phyloP scores from a whole-genome alignment of 169 alveolate species.

The Eimeria maxima region DNA sequence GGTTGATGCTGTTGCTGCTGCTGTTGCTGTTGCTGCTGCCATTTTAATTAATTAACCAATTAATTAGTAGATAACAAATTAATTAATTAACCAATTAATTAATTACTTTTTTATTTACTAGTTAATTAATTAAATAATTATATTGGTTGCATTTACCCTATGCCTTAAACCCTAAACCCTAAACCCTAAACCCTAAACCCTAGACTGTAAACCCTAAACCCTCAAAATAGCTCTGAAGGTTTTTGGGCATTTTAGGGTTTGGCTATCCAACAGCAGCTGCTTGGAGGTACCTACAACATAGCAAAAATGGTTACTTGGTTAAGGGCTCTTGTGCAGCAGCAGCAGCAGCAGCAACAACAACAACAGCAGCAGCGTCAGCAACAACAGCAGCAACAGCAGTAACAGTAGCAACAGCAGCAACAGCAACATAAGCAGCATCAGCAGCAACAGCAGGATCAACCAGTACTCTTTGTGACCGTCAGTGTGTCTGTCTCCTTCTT shows the following conservation, averaged over 20 bases:
- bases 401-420: background rate
- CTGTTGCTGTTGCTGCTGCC: background rate
- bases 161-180: background rate
- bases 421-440: background rate
- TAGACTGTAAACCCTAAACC: slow-evolving; percentile 2
- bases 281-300: too few species aligned
- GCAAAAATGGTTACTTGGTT: background rate
- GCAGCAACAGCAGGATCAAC: too few species aligned
- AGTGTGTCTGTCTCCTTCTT: background rate
- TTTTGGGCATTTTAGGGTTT: background rate
- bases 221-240: background rate
- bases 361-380: background rate
- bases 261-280: background rate
- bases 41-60: too few species aligned
- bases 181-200: slow-evolving; percentile 8
- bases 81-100: too few species aligned
- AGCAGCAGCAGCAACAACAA: background rate
- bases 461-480: too few species aligned
- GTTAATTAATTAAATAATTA: background rate
- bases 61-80: too few species aligned
- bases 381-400: background rate
- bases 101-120: background rate
- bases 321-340: background rate
- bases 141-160: background rate
- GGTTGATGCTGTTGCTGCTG: background rate